phyloP scores from a whole-genome alignment of 805 yeast species.

The Wickerhamiella lipophila region DNA sequence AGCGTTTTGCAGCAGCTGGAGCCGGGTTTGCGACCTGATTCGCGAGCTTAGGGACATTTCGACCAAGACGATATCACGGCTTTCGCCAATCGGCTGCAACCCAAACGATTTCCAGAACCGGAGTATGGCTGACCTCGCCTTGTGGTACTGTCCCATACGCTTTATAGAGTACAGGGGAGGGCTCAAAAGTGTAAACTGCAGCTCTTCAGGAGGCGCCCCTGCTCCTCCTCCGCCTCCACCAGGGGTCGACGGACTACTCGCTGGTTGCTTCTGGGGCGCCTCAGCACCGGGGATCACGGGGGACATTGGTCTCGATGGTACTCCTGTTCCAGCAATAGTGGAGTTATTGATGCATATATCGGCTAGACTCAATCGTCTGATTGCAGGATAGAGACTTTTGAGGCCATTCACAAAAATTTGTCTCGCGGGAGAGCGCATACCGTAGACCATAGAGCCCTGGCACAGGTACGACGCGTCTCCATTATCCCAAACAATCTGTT shows the following conservation, averaged over 20 bases:
- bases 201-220: neutral
- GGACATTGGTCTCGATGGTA: neutral
- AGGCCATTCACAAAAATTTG: constrained; percentile 12
- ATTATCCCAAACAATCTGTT: constrained; percentile 30
- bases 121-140: constrained; percentile 29
- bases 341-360: neutral
- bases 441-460: neutral
- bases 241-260: too few species aligned
- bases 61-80: constrained; percentile 24
- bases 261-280: neutral
- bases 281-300: constrained; percentile 12
- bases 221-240: too few species aligned
- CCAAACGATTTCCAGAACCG: constrained; percentile 32
- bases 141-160: constrained; percentile 23
- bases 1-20: constrained; percentile 20
- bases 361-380: constrained; percentile 3
- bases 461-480: constrained; percentile 14
- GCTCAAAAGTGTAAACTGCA: constrained; percentile 17
- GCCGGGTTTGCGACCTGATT: constrained; percentile 12
- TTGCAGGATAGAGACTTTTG: neutral
- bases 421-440: neutral
- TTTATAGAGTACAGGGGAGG: constrained; percentile 26
- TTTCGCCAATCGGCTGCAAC: constrained; percentile 25
- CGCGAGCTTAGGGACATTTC: constrained; percentile 18
- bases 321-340: neutral